Percentiles rank a stretch among this genome's conserved stretches.
phyloP scores from a whole-genome alignment of 1,284 basidiomycete genomes.

The Cerrena zonata region DNA sequence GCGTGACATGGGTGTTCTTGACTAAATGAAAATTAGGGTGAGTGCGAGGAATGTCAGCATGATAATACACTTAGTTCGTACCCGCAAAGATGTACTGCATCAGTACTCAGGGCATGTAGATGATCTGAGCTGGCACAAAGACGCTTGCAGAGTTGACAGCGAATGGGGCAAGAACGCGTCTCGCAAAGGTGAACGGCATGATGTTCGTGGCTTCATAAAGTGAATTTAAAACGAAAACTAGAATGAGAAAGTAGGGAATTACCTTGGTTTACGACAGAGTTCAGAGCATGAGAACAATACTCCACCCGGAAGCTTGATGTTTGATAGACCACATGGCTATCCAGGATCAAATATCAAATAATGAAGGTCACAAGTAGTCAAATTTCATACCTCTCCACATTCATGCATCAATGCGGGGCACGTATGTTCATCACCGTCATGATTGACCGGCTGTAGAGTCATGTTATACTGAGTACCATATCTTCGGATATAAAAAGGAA shows the following conservation, averaged over 20 bases:
- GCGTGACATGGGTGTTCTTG: conserved; percentile 45
- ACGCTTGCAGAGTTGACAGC: conserved; percentile 49
- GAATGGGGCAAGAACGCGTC: conserved; percentile 46
- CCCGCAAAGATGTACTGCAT: conserved; percentile 54
- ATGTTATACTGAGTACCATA: neutral
- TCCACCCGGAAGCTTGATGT: conserved; percentile 29
- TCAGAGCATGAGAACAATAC: conserved; percentile 36
- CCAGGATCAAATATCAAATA: neutral
- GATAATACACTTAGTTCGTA: conserved; percentile 34
- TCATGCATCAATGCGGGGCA: conserved; percentile 52
- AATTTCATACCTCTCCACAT: conserved; percentile 45
- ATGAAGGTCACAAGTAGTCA: neutral
- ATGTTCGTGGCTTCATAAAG: conserved; percentile 34
- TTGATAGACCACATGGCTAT: conserved; percentile 42
- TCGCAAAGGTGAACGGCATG: conserved; percentile 47
- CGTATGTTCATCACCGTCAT: conserved; percentile 42
- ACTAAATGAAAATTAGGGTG: no score
- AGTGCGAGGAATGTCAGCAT: no score
- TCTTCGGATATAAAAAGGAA: neutral
- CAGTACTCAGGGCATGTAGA: conserved; percentile 42
- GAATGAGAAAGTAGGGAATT: no score
- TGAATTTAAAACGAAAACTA: neutral
- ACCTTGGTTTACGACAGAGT: conserved; percentile 43
- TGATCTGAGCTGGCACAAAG: conserved; percentile 45
- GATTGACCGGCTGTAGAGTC: conserved; percentile 34